Conservation (phyloP, 306 rosid species). For the Malus asiatica region DNA sequence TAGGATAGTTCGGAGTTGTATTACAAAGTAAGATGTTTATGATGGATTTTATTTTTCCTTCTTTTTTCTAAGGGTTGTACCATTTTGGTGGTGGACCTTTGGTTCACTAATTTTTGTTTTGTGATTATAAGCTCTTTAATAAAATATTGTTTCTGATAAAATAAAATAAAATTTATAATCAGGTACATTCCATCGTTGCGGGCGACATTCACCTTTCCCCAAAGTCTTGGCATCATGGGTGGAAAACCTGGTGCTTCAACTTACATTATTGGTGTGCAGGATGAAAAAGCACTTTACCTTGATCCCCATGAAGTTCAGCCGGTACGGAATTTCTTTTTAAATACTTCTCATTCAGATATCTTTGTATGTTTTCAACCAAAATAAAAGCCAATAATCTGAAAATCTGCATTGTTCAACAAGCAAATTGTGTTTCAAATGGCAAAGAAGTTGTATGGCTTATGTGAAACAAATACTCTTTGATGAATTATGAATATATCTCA, state of each 20-base stretch:
- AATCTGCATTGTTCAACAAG: neutral
- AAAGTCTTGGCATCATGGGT: slow-evolving; percentile 94
- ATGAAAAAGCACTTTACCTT: slow-evolving; percentile 84
- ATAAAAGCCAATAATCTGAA: neutral
- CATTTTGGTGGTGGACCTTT: neutral
- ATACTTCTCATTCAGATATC: neutral
- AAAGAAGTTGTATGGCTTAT: neutral
- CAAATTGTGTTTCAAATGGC: neutral
- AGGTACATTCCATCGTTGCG: slow-evolving; percentile 79
- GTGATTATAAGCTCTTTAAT: neutral
- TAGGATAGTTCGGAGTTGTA: neutral
- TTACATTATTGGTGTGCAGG: slow-evolving; percentile 82
- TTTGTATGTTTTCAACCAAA: neutral
- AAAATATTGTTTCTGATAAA: neutral
- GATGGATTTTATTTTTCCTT: neutral
- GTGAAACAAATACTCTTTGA: neutral
- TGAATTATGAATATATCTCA: neutral
- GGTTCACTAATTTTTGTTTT: neutral
- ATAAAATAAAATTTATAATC: neutral
- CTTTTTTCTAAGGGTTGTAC: neutral
- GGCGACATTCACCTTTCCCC: slow-evolving; percentile 81
- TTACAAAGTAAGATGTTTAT: neutral
- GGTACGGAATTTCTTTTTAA: slow-evolving; percentile 30
- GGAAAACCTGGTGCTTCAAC: slow-evolving; percentile 93
- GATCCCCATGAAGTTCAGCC: slow-evolving; percentile 89